Evolutionary conservation across 2,329 filamentous ascomycete species (phyloP).

Genomic region (Didymella pinodella): DNA sequence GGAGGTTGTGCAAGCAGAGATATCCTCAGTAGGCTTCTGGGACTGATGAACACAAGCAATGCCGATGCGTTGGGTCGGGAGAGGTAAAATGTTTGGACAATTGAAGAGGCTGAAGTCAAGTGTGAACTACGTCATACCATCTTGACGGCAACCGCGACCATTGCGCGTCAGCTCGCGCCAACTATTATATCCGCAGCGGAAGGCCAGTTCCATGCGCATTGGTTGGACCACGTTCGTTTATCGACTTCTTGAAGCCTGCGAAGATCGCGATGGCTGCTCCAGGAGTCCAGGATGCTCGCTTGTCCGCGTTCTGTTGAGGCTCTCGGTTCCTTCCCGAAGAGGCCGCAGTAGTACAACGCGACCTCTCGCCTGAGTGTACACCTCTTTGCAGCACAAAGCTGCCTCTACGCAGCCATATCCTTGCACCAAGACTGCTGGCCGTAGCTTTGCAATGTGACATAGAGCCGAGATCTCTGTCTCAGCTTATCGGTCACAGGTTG

Average conservation of each 20-base stretch:
- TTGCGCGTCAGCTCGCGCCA: constrained; percentile 11
- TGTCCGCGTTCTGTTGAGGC: constrained; percentile 1
- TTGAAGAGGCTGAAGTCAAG: constrained; percentile 16
- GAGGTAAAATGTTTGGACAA: constrained; percentile 1
- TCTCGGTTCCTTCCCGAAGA: constrained; percentile 3
- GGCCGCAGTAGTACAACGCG: constrained; percentile 6
- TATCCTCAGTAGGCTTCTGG: background rate
- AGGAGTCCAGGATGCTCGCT: background rate
- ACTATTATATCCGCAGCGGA: constrained; percentile 1
- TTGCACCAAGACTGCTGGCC: background rate
- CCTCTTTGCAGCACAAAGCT: background rate
- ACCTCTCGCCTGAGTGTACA: background rate
- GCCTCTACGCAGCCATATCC: background rate
- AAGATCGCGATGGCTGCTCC: background rate
- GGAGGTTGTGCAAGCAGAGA: background rate
- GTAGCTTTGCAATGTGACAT: background rate
- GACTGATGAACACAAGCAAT: background rate
- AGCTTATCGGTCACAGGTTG: constrained; percentile 1
- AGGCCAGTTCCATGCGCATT: background rate
- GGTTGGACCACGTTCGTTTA: background rate
- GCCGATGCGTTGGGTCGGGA: background rate
- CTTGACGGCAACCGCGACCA: constrained; percentile 5
- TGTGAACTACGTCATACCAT: constrained; percentile 13
- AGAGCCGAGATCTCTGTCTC: background rate
- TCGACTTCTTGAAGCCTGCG: background rate